A percentile compares a stretch with the other conserved stretches of the same genome.
Conservation (phyloP, 176 grass and related monocot species). For the Phragmites australis region DNA sequence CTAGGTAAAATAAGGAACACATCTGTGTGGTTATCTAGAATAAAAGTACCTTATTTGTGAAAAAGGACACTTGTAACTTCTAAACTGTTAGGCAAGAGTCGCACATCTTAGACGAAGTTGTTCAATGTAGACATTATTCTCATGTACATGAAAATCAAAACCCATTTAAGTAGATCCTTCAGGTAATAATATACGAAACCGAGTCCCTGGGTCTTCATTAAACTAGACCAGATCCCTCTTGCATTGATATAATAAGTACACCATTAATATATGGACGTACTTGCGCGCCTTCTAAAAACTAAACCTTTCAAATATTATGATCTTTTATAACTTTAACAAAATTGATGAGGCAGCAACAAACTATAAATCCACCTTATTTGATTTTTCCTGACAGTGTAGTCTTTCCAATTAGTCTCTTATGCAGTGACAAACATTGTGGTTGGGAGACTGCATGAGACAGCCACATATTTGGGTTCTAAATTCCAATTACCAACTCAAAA, state of each 20-base stretch:
- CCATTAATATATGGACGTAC: neutral
- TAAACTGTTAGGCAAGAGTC: neutral
- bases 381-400: neutral
- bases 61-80: neutral
- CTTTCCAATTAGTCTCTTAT: neutral
- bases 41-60: neutral
- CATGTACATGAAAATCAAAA: neutral
- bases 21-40: neutral
- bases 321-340: neutral
- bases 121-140: neutral
- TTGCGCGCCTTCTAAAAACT: neutral
- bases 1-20: neutral
- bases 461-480: neutral
- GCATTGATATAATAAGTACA: neutral
- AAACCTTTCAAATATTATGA: slow-evolving; percentile 4
- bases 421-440: neutral
- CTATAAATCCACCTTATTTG: slow-evolving; percentile 8
- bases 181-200: neutral
- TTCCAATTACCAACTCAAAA: slow-evolving; percentile 17
- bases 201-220: neutral
- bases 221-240: neutral
- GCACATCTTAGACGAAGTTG: neutral
- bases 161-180: neutral
- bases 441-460: neutral
- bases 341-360: neutral